phyloP scores from a whole-genome alignment of 2,329 filamentous ascomycete species.

The Zymoseptoria tritici region DNA sequence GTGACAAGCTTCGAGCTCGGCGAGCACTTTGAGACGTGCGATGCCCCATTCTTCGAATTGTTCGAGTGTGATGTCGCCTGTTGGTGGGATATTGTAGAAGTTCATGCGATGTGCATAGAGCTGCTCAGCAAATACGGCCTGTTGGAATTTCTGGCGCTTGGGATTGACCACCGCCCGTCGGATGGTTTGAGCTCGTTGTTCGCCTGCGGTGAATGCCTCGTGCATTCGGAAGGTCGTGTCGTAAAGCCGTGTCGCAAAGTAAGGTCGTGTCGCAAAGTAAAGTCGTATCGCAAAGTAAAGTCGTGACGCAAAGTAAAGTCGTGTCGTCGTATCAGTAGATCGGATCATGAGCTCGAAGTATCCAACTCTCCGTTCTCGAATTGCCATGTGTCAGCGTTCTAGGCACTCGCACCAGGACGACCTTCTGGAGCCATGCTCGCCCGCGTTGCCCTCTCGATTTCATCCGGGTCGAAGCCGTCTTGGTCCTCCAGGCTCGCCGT shows the following conservation, averaged over 20 bases:
- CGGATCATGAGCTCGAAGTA: background rate
- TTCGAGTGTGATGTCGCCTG: slow-evolving; percentile 88
- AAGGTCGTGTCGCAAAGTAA: too few relatives aligned
- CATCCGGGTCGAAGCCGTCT: background rate
- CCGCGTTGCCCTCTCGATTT: background rate
- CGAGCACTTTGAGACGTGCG: slow-evolving; percentile 76
- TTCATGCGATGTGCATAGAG: slow-evolving; percentile 82
- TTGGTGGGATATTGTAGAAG: slow-evolving; percentile 83
- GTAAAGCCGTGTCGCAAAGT: background rate
- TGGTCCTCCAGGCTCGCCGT: background rate
- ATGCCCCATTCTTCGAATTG: slow-evolving; percentile 99
- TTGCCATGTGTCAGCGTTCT: background rate
- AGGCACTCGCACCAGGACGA: background rate
- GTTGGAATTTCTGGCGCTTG: slow-evolving; percentile 80
- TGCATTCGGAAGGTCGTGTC: background rate
- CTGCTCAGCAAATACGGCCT: slow-evolving; percentile 65
- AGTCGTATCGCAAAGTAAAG: too few relatives aligned
- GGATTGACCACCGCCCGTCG: slow-evolving; percentile 68
- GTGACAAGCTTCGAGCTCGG: slow-evolving; percentile 88
- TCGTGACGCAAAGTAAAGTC: too few relatives aligned
- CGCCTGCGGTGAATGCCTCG: background rate
- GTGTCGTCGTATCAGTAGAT: background rate
- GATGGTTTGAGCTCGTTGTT: background rate
- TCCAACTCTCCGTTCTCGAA: background rate
- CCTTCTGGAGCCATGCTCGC: background rate